Base-by-base conservation (phyloP, 352 stramenopile species). In the Globisporangium nunn region DNA sequence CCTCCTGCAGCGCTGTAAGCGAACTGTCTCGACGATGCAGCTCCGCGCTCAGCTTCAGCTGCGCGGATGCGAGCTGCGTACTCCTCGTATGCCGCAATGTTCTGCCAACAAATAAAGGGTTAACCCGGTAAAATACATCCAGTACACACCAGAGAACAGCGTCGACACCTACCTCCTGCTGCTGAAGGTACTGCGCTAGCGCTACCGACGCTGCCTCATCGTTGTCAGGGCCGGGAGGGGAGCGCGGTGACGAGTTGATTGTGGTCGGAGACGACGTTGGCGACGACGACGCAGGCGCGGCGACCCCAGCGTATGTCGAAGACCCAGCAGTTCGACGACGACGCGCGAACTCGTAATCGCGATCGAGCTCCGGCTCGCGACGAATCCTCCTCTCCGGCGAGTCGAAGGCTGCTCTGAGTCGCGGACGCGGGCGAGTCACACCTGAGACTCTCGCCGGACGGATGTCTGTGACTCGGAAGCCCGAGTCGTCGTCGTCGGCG, bases 81-180 rank as follows among this genome's bases (percentile, higher is more conserved):
- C 46, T 89, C 79, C 59, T 78, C 62, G 52, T 76, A 81, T n/a
- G 79, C 79, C 5, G 79, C 79, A 52, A 89, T 74, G 49, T 89
- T 89, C 79, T 89, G 54, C 44, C 56, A 46, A 29, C 39, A 30
- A 15, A 62, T 18, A 40, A 23, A 23, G 23, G 23, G 23, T 23
- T 23, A 23, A 23, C 23, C 23, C 23, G 23, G 23, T 23, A 23
- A 23, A 23, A 23, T 23, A 23, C 23, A 23, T 23, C 23, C 23
- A 23, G 23, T 23, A 23, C 12, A 61, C 29, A 48, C 28, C 8
- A 50, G 37, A 18, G 8, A 40, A 6, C 31, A 31, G 11, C 17
- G 14, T 28, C 23, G 23, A 23, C 23, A 15, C 4, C 6, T 14
- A 87, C 79, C 74, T 90, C 79, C 74, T 90, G 66, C 33, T 87